These are phyloP conservation scores for Pinus tabuliformis DNA, from an alignment of 75 land plant genomes.

Conservation along the genomic window DNA sequence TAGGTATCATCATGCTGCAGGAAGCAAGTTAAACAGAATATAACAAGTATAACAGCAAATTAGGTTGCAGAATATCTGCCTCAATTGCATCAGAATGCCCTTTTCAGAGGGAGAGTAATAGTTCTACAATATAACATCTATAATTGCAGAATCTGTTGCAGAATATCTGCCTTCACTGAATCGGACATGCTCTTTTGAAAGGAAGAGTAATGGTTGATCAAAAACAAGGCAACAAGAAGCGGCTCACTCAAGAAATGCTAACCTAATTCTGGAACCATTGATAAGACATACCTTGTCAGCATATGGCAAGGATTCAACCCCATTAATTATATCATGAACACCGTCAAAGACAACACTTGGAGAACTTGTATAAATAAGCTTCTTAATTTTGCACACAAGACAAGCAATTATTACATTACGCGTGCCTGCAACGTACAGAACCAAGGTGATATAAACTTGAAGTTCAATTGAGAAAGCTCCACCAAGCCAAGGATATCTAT, in stretches of 20 bases:
- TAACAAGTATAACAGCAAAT: neutral
- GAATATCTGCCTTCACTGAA: too few species aligned
- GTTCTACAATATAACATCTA: too few species aligned
- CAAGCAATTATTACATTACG: slow-evolving; percentile 93
- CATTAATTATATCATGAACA: slow-evolving; percentile 68
- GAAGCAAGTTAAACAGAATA: slow-evolving; percentile 10
- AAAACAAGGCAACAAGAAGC: neutral
- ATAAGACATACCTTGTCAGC: slow-evolving; percentile 61
- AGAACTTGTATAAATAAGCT: slow-evolving; percentile 92
- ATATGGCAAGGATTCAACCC: slow-evolving; percentile 79
- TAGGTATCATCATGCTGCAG: slow-evolving; percentile 82
- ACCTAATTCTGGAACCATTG: neutral
- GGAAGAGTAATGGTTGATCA: too few species aligned
- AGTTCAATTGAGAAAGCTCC: neutral
- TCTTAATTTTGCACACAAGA: slow-evolving; percentile 67
- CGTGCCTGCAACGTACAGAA: slow-evolving; percentile 48
- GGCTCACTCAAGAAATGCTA: neutral
- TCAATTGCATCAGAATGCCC: slow-evolving; percentile 1
- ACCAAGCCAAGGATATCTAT: neutral
- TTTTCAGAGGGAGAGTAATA: neutral
- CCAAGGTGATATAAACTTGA: neutral
- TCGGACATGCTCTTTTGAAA: too few species aligned
- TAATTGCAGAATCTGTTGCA: too few species aligned
- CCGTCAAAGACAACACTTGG: slow-evolving; percentile 97
- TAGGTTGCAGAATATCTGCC: too few species aligned